Evolutionary conservation across 2,329 filamentous ascomycete genomes (phyloP).

Genomic region (Coleophoma crateriformis): DNA sequence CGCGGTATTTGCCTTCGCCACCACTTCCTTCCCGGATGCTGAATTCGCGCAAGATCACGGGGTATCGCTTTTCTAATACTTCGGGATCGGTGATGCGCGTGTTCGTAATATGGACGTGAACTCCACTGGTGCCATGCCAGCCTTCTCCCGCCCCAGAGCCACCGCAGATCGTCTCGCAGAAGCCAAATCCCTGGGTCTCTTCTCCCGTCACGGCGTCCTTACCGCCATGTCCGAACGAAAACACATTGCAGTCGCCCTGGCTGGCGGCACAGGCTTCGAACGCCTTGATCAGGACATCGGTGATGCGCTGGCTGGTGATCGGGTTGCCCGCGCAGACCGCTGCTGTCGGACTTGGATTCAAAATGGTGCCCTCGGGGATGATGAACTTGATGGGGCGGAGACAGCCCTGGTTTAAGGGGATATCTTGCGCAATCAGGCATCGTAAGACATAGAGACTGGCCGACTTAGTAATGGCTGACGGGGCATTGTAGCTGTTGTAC

Average conservation of each 20-base stretch:
- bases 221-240: conserved; percentile 75
- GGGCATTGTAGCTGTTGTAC: conserved; percentile 68
- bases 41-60: conserved; percentile 66
- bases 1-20: conserved; percentile 57
- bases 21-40: conserved; percentile 55
- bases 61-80: conserved; percentile 71
- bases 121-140: conserved; percentile 68
- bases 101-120: conserved; percentile 84
- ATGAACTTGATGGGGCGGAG: conserved; percentile 65
- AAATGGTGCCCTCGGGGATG: conserved; percentile 64
- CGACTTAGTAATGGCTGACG: conserved; percentile 71
- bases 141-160: conserved; percentile 66
- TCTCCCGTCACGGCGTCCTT: conserved; percentile 45
- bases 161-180: conserved; percentile 79
- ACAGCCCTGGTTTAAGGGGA: conserved; percentile 82
- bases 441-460: conserved; percentile 80
- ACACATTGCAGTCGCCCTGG: conserved; percentile 76
- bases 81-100: conserved; percentile 75
- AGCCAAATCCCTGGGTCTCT: conserved; percentile 68
- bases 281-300: conserved; percentile 73
- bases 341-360: conserved; percentile 66
- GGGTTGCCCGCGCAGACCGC: conserved; percentile 80
- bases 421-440: conserved; percentile 70
- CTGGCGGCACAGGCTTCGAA: conserved; percentile 72
- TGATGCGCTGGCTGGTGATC: conserved; percentile 70